These are phyloP conservation scores for Mucor racemosus DNA, from an alignment of 371 early-diverging fungal species.

Conservation along the genomic window DNA sequence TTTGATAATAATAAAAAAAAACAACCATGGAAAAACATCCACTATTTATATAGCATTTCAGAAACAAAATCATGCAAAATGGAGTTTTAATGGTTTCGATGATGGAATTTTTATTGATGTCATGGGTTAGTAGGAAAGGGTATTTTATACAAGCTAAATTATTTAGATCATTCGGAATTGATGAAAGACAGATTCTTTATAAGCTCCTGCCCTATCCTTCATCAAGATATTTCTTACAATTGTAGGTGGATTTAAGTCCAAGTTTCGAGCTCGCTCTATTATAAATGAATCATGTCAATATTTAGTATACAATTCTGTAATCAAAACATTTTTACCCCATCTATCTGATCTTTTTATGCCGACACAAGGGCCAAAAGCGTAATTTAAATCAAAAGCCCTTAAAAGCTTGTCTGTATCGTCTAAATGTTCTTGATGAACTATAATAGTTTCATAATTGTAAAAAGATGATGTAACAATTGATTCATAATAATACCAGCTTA, in stretches of 20 bases:
- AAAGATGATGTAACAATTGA: background rate
- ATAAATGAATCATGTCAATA: background rate
- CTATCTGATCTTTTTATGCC: constrained; percentile 21
- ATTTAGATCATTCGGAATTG: constrained; percentile 12
- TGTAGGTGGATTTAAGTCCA: constrained; percentile 13
- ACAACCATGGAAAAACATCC: background rate
- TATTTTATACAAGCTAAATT: background rate
- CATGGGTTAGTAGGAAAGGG: constrained; percentile 10
- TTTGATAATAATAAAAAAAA: background rate
- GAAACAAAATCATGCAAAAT: background rate
- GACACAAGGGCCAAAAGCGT: constrained; percentile 26
- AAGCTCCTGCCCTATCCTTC: background rate
- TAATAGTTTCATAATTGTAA: background rate
- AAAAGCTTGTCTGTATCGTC: constrained; percentile 14
- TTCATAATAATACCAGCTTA: background rate
- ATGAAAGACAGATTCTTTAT: constrained; percentile 15
- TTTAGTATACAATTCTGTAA: background rate
- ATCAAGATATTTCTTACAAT: background rate
- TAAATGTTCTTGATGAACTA: constrained; percentile 19
- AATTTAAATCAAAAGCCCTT: constrained; percentile 20
- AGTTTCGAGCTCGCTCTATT: constrained; percentile 13
- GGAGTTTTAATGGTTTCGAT: background rate
- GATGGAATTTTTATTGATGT: constrained; percentile 4
- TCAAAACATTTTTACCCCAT: constrained; percentile 14
- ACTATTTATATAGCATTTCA: background rate